phyloP scores from a whole-genome alignment of 495 filamentous ascomycete species.

The Penicillium roqueforti region DNA sequence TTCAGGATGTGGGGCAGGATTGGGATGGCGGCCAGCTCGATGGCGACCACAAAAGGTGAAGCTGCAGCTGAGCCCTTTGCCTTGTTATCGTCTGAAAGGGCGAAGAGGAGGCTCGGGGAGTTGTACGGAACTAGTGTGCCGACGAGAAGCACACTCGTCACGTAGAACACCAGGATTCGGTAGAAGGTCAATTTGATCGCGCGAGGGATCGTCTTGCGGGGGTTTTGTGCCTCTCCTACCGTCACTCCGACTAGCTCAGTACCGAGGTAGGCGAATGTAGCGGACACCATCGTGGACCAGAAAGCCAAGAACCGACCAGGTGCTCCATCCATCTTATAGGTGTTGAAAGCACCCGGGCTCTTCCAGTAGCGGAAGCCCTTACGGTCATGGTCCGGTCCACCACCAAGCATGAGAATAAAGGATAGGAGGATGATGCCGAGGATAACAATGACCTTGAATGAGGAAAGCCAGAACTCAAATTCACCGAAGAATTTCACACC shows the following conservation, averaged over 20 bases:
- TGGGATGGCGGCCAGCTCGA: constrained; percentile 39
- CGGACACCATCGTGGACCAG: constrained; percentile 73
- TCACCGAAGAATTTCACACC: constrained; percentile 71
- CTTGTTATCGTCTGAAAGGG: constrained; percentile 25
- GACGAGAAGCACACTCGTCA: constrained; percentile 49
- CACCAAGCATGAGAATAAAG: constrained; percentile 68
- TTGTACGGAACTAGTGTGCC: constrained; percentile 57
- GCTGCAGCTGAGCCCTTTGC: constrained; percentile 45
- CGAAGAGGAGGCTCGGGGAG: constrained; percentile 49
- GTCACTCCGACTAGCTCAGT: constrained; percentile 78
- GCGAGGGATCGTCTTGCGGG: constrained; percentile 68
- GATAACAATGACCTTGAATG: constrained; percentile 71
- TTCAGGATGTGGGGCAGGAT: constrained; percentile 55
- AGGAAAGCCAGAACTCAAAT: constrained; percentile 77
- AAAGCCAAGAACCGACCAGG: constrained; percentile 64
- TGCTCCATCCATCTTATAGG: constrained; percentile 33
- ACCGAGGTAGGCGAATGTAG: constrained; percentile 79
- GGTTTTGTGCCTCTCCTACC: constrained; percentile 69
- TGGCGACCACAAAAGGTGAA: constrained; percentile 61
- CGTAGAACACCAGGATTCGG: constrained; percentile 81
- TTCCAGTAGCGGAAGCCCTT: constrained; percentile 79
- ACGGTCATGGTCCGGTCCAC: constrained; percentile 64
- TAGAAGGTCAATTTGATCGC: constrained; percentile 80
- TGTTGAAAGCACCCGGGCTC: constrained; percentile 58
- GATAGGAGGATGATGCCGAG: constrained; percentile 61